A percentile compares a stretch with the other conserved stretches of the same genome.
Evolutionary conservation across 441 rosid species (phyloP).

Genomic region (Mallotus japonicus): DNA sequence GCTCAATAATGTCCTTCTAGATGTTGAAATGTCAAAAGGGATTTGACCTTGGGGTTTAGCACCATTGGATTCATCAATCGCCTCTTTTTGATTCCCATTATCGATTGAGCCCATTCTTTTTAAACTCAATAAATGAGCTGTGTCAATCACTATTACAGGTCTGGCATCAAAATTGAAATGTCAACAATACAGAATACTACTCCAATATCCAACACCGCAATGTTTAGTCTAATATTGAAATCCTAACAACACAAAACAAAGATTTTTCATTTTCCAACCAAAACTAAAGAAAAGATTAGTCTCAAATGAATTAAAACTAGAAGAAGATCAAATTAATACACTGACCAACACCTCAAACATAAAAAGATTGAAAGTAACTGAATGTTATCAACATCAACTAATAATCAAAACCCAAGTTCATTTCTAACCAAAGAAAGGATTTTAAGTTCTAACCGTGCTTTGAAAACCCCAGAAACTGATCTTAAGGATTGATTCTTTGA

Average conservation of each 20-base stretch:
- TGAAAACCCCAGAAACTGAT: conserved; percentile 7
- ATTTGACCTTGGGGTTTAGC: conserved; percentile 24
- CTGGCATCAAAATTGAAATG: conserved; percentile 7
- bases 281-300: neutral
- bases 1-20: conserved; percentile 44
- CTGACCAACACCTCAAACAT: neutral
- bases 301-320: neutral
- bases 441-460: neutral
- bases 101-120: conserved; percentile 43
- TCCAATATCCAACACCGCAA: conserved; percentile 5
- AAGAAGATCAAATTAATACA: neutral
- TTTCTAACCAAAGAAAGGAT: neutral
- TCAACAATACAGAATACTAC: neutral
- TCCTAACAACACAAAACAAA: conserved; percentile 8
- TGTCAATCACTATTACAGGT: conserved; percentile 11
- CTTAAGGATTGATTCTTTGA: neutral
- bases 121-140: conserved; percentile 16
- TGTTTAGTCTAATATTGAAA: conserved; percentile 4
- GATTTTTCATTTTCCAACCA: neutral
- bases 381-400: too few species aligned
- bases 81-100: conserved; percentile 37
- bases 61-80: conserved; percentile 44
- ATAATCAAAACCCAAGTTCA: conserved; percentile 1
- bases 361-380: too few species aligned
- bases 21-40: conserved; percentile 44